Conservation (phyloP, 2,329 filamentous ascomycete genomes). For the Neofusicoccum kwambonambiense region DNA sequence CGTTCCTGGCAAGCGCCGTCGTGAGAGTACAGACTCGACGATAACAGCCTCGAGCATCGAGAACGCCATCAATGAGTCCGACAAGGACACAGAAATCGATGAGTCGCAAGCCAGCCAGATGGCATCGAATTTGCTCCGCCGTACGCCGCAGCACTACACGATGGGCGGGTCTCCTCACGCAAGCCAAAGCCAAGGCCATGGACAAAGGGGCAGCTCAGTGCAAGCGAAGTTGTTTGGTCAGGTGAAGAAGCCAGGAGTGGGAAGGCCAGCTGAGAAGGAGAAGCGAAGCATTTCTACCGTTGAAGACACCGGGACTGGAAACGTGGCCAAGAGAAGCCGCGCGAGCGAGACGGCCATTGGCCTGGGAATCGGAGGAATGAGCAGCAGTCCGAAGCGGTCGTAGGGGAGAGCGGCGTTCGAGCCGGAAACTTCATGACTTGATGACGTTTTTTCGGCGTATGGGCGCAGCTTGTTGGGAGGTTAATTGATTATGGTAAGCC, state of each 20-base stretch:
- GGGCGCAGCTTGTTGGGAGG: neutral
- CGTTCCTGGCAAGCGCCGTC: slow-evolving; percentile 41
- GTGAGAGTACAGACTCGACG: slow-evolving; percentile 68
- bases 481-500: neutral
- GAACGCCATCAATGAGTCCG: slow-evolving; percentile 58
- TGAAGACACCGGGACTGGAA: slow-evolving; percentile 20
- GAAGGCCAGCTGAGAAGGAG: slow-evolving; percentile 31
- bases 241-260: slow-evolving; percentile 55
- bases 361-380: slow-evolving; percentile 53
- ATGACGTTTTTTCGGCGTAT: neutral
- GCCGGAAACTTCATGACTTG: neutral
- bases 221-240: slow-evolving; percentile 64
- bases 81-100: slow-evolving; percentile 61
- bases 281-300: slow-evolving; percentile 28
- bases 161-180: slow-evolving; percentile 35
- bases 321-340: slow-evolving; percentile 52
- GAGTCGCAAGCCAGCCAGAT: slow-evolving; percentile 77
- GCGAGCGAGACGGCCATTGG: slow-evolving; percentile 49
- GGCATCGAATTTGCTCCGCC: slow-evolving; percentile 71
- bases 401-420: neutral
- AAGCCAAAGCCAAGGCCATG: slow-evolving; percentile 31
- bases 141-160: slow-evolving; percentile 46
- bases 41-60: slow-evolving; percentile 42
- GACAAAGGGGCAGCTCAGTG: slow-evolving; percentile 41
- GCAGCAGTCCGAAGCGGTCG: slow-evolving; percentile 6